Base-by-base conservation (phyloP, 2,329 filamentous ascomycete species). In the Immersiporthe knoxdaviesiana region DNA sequence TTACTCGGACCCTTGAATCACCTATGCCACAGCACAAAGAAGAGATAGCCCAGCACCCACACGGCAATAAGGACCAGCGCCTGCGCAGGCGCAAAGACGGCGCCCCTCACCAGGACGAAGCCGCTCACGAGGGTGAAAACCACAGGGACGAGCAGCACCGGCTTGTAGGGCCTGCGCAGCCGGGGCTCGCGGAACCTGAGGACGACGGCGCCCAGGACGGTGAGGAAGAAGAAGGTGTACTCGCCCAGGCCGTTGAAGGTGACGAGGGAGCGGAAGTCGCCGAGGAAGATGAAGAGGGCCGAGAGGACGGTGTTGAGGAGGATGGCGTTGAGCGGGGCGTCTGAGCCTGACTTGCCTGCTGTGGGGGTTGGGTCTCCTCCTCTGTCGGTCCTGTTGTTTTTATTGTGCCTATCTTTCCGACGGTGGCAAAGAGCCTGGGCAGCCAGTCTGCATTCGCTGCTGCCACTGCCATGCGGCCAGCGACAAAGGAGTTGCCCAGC, bases 221-320 rank as follows among this genome's bases (percentile, higher is more conserved):
- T 87, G 39, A 89, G 80, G 74, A 90, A 88, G 78, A 90, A 90
- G 77, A 90, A 90, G 0, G 88, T 84, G 75, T 87, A 90, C 73
- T 88, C 86, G 18, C 85, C 86, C 4, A 88, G 77, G 0, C 86
- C 86, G 65, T 87, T 88, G 72, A 88, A 88, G 0, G 87, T 90
- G 14, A 90, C 74, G 0, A 90, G 82, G 0, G 85, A 84, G 44
- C 88, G 83, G 78, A 90, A 90, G 75, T 83, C 87, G 24, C 88
- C 88, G 0, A 88, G 79, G 1, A 88, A 74, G 41, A 90, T 88
- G 75, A 90, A 90, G 1, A 88, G 67, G 0, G 86, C 75, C 0
- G 86, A 85, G 0, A 88, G 78, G 0, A 82, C 24, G 0, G 82
- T 80, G 0, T 84, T 84, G 0, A 88, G 79, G 1, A 85, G 75